Conservation (phyloP, 805 yeast species). For the Myxozyma mucilagina region DNA sequence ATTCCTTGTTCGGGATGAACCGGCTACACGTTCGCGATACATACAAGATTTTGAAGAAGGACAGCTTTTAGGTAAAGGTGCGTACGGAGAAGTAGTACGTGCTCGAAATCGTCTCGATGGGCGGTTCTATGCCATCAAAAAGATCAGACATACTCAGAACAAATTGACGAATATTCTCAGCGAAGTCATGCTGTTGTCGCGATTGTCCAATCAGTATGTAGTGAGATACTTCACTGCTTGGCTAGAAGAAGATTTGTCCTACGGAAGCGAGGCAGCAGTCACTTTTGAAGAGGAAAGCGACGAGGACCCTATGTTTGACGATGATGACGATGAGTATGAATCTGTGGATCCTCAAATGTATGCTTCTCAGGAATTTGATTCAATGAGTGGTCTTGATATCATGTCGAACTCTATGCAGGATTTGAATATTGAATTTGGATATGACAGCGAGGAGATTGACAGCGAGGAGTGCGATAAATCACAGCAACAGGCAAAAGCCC, state of each 20-base stretch:
- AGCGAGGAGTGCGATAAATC: neutral
- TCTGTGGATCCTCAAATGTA: constrained; percentile 27
- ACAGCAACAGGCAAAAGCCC: neutral
- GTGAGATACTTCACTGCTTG: constrained; percentile 97
- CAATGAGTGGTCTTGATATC: constrained; percentile 30
- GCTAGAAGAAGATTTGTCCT: constrained; percentile 71
- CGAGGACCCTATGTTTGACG: constrained; percentile 32
- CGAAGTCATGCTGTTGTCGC: constrained; percentile 88
- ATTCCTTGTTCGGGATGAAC: constrained; percentile 6
- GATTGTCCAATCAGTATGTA: constrained; percentile 92
- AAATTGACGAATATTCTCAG: constrained; percentile 77
- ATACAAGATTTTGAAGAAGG: constrained; percentile 94
- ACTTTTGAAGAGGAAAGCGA: constrained; percentile 38
- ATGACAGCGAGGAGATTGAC: constrained; percentile 32
- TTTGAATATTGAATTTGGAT: constrained; percentile 40
- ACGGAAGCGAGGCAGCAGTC: constrained; percentile 39
- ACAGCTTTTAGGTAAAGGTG: constrained; percentile 89
- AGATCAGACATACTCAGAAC: constrained; percentile 78
- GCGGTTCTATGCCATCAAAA: constrained; percentile 89
- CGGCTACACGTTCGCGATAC: constrained; percentile 60
- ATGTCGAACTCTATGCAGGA: constrained; percentile 32
- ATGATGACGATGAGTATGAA: constrained; percentile 34
- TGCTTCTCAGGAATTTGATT: constrained; percentile 25
- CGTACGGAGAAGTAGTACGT: constrained; percentile 97
- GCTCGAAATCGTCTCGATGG: constrained; percentile 94